These are phyloP conservation scores for Chalara sp. DNA, from an alignment of 2,329 filamentous ascomycete species.

Conservation along the genomic window DNA sequence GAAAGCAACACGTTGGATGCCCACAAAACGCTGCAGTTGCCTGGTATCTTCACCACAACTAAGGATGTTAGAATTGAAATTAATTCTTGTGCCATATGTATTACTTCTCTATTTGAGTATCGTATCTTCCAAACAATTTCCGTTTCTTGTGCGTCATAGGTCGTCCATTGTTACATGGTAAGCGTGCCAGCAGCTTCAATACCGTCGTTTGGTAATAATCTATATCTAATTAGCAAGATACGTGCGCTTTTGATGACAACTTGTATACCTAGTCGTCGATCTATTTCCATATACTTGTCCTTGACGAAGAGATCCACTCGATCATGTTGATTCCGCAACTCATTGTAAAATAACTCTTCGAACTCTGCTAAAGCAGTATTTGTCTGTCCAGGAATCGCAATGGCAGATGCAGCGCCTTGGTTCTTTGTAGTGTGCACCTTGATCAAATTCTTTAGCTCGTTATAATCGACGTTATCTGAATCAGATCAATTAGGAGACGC, in stretches of 20 bases:
- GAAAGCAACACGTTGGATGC: slow-evolving; percentile 69
- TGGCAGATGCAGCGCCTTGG: slow-evolving; percentile 63
- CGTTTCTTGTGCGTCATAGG: slow-evolving; percentile 18
- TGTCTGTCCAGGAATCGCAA: slow-evolving; percentile 68
- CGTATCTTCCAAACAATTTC: slow-evolving; percentile 24
- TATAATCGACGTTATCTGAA: slow-evolving; percentile 82
- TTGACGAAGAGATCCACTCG: slow-evolving; percentile 72
- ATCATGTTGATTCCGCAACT: slow-evolving; percentile 69
- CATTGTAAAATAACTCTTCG: slow-evolving; percentile 63
- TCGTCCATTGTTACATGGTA: slow-evolving; percentile 14
- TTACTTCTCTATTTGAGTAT: slow-evolving; percentile 23
- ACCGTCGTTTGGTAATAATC: slow-evolving; percentile 20
- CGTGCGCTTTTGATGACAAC: slow-evolving; percentile 19
- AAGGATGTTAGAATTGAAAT: slow-evolving; percentile 7
- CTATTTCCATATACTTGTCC: slow-evolving; percentile 75
- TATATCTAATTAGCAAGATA: slow-evolving; percentile 9
- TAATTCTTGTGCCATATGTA: background rate
- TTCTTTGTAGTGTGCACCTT: slow-evolving; percentile 70
- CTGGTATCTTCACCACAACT: slow-evolving; percentile 66
- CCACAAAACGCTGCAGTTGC: slow-evolving; percentile 63
- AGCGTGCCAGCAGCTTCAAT: slow-evolving; percentile 18
- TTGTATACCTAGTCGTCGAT: slow-evolving; percentile 54
- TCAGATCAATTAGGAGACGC: slow-evolving; percentile 5
- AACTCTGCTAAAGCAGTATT: slow-evolving; percentile 54
- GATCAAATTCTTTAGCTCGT: slow-evolving; percentile 78